Conservation (phyloP, 768 basidiomycete species). For the Harrya chromipes region DNA sequence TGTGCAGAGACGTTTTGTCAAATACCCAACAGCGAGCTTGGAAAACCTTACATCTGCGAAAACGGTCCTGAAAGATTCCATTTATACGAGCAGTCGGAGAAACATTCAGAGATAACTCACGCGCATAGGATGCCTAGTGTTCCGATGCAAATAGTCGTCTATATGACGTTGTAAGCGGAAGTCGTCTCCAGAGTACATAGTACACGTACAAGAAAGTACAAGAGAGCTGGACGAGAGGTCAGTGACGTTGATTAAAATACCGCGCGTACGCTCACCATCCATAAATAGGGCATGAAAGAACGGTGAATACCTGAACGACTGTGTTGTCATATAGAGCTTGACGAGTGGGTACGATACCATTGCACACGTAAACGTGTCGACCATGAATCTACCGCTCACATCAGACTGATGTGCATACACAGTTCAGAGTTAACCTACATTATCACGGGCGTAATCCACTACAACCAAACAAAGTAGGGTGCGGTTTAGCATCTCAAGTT, state of each 20-base stretch:
- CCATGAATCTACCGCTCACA: neutral
- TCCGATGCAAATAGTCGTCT: neutral
- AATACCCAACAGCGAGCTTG: too few relatives aligned
- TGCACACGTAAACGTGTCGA: neutral
- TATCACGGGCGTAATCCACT: neutral
- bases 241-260: neutral
- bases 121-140: neutral
- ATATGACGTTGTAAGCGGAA: neutral
- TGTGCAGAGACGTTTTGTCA: too few relatives aligned
- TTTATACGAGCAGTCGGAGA: neutral
- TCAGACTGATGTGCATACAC: neutral
- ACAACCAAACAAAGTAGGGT: neutral
- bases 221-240: neutral
- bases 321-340: neutral
- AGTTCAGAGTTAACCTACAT: neutral
- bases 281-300: neutral
- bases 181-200: neutral
- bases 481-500: neutral
- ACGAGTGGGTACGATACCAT: neutral
- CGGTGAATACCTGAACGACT: neutral
- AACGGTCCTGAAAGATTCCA: neutral
- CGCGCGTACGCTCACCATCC: slow-evolving; percentile 12
- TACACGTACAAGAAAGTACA: neutral
- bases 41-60: neutral
- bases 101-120: slow-evolving; percentile 1